Percentiles rank a stretch among this genome's conserved stretches.
Evolutionary conservation across 495 filamentous ascomycete genomes (phyloP).

Genomic region (Podospora sp.): DNA sequence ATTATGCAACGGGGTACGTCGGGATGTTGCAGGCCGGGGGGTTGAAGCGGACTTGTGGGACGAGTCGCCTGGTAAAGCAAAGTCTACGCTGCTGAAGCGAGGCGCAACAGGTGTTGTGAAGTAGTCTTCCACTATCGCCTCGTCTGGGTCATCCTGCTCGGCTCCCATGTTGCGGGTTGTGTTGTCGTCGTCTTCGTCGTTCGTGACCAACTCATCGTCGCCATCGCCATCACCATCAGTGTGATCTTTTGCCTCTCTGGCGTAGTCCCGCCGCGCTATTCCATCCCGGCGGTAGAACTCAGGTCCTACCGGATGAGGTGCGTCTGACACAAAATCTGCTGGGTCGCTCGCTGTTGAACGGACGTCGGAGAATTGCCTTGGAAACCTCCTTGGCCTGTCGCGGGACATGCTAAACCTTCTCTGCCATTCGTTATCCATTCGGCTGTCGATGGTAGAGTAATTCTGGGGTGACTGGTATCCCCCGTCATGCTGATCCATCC

Average conservation of each 20-base stretch:
- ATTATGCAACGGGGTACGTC: slow-evolving; percentile 49
- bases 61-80: slow-evolving; percentile 26
- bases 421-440: slow-evolving; percentile 41
- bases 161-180: slow-evolving; percentile 34
- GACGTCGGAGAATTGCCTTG: slow-evolving; percentile 48
- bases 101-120: slow-evolving; percentile 47
- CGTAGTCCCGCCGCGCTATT: slow-evolving; percentile 34
- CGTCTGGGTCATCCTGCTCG: slow-evolving; percentile 8
- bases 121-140: slow-evolving; percentile 48
- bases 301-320: slow-evolving; percentile 37
- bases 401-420: slow-evolving; percentile 47
- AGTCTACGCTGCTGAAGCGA: slow-evolving; percentile 30
- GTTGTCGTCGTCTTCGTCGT: slow-evolving; percentile 62
- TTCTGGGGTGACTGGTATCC: slow-evolving; percentile 60
- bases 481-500: slow-evolving; percentile 78
- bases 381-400: slow-evolving; percentile 43
- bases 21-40: slow-evolving; percentile 36
- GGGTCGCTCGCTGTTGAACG: slow-evolving; percentile 59
- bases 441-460: slow-evolving; percentile 51
- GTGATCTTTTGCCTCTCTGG: slow-evolving; percentile 46
- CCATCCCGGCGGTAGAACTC: slow-evolving; percentile 27
- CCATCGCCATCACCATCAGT: slow-evolving; percentile 83
- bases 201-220: slow-evolving; percentile 87
- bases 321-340: slow-evolving; percentile 53
- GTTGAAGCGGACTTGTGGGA: slow-evolving; percentile 31